phyloP scores from a whole-genome alignment of 176 grass and related monocot genomes.

The Zizania latifolia region DNA sequence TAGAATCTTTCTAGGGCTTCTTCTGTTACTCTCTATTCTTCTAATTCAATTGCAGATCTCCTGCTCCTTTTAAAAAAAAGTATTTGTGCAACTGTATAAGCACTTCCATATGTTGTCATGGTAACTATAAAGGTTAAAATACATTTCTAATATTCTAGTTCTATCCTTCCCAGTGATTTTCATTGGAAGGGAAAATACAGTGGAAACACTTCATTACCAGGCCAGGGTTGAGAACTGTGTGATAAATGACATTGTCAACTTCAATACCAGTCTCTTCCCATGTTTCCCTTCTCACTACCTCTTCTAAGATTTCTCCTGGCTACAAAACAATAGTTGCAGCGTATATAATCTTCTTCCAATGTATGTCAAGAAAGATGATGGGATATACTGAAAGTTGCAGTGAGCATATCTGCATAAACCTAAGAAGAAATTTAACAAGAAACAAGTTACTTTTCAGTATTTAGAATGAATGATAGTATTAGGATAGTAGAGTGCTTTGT shows the following conservation, averaged over 20 bases:
- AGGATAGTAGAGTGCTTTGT: not conserved
- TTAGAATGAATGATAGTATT: not conserved
- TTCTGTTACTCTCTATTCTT: no score
- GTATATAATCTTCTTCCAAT: constrained; percentile 2
- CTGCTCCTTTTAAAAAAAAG: no score
- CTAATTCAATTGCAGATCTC: no score
- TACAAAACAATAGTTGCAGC: constrained; percentile 37
- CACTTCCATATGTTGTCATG: not conserved
- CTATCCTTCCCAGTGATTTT: not conserved
- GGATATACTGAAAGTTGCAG: not conserved
- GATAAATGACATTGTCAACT: constrained; percentile 87
- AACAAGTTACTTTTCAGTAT: not conserved
- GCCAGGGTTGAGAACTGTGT: constrained; percentile 98
- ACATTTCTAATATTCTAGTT: not conserved
- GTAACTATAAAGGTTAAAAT: not conserved
- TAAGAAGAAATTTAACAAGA: not conserved
- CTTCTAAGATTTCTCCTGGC: constrained; percentile 97
- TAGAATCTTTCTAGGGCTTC: no score
- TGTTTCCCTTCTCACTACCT: constrained; percentile 96
- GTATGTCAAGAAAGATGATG: not conserved
- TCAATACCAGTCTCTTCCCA: constrained; percentile 87
- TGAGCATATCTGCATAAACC: not conserved
- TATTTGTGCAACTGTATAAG: not conserved
- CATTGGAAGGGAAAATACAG: not conserved
- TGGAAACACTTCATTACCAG: constrained; percentile 52